Evolutionary conservation across 306 rosid species (phyloP).

Genomic region (Sesbania bispinosa): DNA sequence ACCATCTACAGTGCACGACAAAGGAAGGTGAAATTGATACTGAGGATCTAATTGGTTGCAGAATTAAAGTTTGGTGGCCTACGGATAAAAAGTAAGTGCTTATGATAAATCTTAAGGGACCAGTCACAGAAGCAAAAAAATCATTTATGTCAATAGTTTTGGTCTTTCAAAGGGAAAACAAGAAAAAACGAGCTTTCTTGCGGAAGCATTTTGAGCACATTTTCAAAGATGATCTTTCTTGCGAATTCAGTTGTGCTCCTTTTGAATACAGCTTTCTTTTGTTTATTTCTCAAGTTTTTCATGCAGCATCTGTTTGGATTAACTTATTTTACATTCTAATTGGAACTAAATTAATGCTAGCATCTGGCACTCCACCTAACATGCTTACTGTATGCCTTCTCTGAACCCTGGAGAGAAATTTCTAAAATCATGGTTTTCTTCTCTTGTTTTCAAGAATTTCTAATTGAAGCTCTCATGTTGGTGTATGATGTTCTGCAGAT

Average conservation of each 20-base stretch:
- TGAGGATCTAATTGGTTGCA: constrained; percentile 87
- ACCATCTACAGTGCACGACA: constrained; percentile 48
- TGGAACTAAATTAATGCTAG: not conserved
- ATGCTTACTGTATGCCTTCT: not conserved
- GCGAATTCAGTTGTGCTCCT: not conserved
- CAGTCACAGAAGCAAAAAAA: constrained; percentile 13
- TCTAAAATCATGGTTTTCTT: too few species aligned
- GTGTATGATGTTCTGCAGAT: constrained; percentile 52
- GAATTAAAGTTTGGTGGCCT: constrained; percentile 99
- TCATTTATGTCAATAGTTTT: constrained; percentile 1
- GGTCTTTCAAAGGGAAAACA: constrained; percentile 19
- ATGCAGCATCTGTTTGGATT: not conserved
- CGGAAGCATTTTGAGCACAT: constrained; percentile 8
- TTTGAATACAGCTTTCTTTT: constrained; percentile 9
- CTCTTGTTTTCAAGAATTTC: not conserved
- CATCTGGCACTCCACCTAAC: not conserved
- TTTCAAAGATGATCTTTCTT: not conserved
- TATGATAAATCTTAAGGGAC: constrained; percentile 15
- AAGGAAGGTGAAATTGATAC: constrained; percentile 62
- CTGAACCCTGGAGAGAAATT: constrained; percentile 2
- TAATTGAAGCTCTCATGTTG: constrained; percentile 14
- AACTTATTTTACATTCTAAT: constrained; percentile 7
- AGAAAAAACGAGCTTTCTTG: too few species aligned
- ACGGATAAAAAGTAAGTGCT: constrained; percentile 77
- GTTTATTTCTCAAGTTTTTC: constrained; percentile 13